Percentiles rank a stretch among this genome's conserved stretches.
Evolutionary conservation across 2,329 filamentous ascomycete species (phyloP).

Genomic region (Trichoderma pleuroti): DNA sequence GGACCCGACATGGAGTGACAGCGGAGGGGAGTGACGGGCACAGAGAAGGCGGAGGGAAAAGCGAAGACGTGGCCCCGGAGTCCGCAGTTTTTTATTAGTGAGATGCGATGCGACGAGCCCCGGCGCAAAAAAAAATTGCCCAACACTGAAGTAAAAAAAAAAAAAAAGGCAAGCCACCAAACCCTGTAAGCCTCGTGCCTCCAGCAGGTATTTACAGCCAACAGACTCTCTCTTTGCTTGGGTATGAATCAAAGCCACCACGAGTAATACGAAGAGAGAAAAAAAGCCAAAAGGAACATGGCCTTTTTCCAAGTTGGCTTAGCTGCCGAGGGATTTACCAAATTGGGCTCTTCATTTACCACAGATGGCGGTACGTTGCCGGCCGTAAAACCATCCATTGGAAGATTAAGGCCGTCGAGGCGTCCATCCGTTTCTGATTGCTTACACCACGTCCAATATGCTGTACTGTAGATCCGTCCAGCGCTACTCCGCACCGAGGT

Average conservation of each 20-base stretch:
- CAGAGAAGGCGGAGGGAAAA: background rate
- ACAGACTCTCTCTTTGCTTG: background rate
- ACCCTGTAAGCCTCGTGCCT: background rate
- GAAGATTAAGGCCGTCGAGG: background rate
- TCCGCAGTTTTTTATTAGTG: constrained; percentile 3
- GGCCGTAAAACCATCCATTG: background rate
- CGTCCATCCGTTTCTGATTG: background rate
- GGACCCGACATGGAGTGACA: constrained; percentile 22
- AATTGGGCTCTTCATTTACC: background rate
- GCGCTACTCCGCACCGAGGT: constrained; percentile 10
- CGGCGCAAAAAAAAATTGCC: background rate
- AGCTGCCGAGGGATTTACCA: background rate
- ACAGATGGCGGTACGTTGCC: background rate
- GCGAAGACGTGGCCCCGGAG: constrained; percentile 8
- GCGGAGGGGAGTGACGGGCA: background rate
- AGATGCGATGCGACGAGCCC: constrained; percentile 15
- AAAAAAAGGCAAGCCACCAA: constrained; percentile 2
- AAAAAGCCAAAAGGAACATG: background rate
- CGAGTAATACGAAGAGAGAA: background rate
- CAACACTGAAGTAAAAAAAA: background rate
- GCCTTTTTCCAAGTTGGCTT: background rate
- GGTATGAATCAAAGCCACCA: background rate
- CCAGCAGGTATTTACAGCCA: background rate
- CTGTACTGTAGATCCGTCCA: constrained; percentile 2
- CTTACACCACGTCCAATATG: background rate